These are phyloP conservation scores for Posidonia australis DNA, from an alignment of 106 monocot genomes.

Conservation along the genomic window DNA sequence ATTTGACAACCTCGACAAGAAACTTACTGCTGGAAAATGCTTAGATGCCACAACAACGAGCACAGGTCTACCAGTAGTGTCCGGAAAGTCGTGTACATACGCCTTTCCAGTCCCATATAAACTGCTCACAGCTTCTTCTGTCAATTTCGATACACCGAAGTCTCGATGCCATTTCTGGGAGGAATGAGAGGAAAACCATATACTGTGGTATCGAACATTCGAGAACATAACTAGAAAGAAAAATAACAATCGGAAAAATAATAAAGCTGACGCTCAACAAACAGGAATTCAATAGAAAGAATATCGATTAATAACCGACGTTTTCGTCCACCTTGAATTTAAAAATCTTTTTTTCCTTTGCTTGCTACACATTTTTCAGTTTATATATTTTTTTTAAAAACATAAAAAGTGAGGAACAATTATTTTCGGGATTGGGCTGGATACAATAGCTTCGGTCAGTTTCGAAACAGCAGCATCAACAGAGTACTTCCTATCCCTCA, in stretches of 20 bases:
- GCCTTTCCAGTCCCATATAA: slow-evolving; percentile 76
- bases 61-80: slow-evolving; percentile 69
- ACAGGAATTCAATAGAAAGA: too few species aligned
- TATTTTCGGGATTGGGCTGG: slow-evolving; percentile 24
- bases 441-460: slow-evolving; percentile 87
- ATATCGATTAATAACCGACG: too few species aligned
- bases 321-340: too few species aligned
- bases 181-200: slow-evolving; percentile 14
- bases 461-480: slow-evolving; percentile 63
- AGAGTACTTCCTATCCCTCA: slow-evolving; percentile 76
- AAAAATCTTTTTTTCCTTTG: too few species aligned
- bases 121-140: slow-evolving; percentile 51
- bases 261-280: too few species aligned
- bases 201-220: too few species aligned
- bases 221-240: not conserved
- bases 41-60: slow-evolving; percentile 78
- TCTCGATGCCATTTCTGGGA: slow-evolving; percentile 83
- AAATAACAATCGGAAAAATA: not conserved
- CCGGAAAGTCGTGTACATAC: slow-evolving; percentile 74
- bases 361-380: not conserved
- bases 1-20: not conserved
- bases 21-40: slow-evolving; percentile 69
- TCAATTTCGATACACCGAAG: slow-evolving; percentile 64
- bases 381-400: too few species aligned
- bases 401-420: not conserved